Evolutionary conservation across 345 rosid genomes (phyloP), one percentile per base, ranked within the genome.

Genomic region (Sapria himalayana): DNA sequence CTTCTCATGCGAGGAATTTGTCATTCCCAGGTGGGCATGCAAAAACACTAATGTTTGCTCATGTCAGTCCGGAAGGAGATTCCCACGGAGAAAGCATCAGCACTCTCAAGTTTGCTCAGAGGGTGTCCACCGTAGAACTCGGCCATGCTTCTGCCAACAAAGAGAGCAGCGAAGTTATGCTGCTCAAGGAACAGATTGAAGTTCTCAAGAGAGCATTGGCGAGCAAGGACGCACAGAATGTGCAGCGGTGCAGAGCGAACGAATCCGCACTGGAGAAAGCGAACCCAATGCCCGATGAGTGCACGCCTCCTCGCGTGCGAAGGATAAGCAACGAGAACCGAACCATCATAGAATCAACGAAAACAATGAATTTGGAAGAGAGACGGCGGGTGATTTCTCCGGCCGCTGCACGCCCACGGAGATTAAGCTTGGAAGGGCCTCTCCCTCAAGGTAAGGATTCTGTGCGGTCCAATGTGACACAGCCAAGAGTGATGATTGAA

Each of bases 1-100:
- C 14, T 36, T 36, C 36, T 38, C 29, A 5, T 1, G 27, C 32
- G 33, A 20, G 22, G 19, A 7, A 17, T 8, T 38, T 38, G 5
- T n/a, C 14, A 7, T 13, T 2, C 11, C 39, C 60, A 84, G 91
- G 94, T 42, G 93, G 98, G 15, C 74, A 65, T 54, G 93, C 93
- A 0, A 82, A 89, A 50, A 82, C 91, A 10, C 52, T 82, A 46
- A 89, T 82, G 95, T 74, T 89, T 67, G 92, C 93, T 46, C 95
- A 89, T 60, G 56, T 77, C 50, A 82, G 86, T 51, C 93, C 98
- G 2, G 91, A 89, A 52, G 82, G 48, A 42, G 82, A 72, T 57
- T 89, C 93, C 20, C 70, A 70, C 19, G 63, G 70, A 14, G 94
- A 89, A 61, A 79, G 94, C 32, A 43, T 82, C 14, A 78, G 91